Evolutionary conservation across 208 protist genomes (phyloP), one percentile per base, ranked within the genome.

Genomic region (Phytomonas sp.): DNA sequence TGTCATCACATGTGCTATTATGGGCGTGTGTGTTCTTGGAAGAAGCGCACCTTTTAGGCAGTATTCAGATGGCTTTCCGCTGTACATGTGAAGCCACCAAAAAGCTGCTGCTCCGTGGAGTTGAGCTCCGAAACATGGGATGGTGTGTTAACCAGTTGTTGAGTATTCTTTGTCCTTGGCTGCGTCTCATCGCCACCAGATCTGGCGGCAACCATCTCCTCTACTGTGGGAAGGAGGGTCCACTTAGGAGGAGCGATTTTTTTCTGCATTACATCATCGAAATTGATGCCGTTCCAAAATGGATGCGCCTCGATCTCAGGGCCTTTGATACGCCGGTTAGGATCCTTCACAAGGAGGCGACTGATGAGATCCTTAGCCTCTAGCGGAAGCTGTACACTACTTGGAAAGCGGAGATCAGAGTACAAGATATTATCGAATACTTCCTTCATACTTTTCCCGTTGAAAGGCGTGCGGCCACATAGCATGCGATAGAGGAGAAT

Each of bases 401-500:
- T 93, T 51, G 94, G 91, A 77, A 97, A 96, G 72, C 82, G 84
- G 9, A 96, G 83, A 72, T 94, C 88, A 23, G 89, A 92, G 83
- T 93, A 94, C 33, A 97, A 78, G 73, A 97, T 97, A 71, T 95
- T 93, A 71, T 97, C 89, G 68, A 97, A 97, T 23, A 97, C 91
- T 71, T 95, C 91, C 69, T 92, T 91, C 85, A 95, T 95, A 71
- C 87, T 97, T 66, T 92, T 92, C 46, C 93, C 87, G 66, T 82
- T 97, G 78, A 98, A 98, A 23, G 97, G 97, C 43, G 95, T 85
- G 60, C 94, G 88, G 36, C 96, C 97, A 71, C 94, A 91, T 29
- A 98, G 75, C 95, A 98, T 98, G 74, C 97, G 96, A 83, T 98
- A 99, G n/a, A 98, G 79, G 13, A 99, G 72, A 66, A 98, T 97